These are phyloP conservation scores for Rugonectria rugulosa DNA, from an alignment of 2,329 filamentous ascomycete species.

Conservation along the genomic window DNA sequence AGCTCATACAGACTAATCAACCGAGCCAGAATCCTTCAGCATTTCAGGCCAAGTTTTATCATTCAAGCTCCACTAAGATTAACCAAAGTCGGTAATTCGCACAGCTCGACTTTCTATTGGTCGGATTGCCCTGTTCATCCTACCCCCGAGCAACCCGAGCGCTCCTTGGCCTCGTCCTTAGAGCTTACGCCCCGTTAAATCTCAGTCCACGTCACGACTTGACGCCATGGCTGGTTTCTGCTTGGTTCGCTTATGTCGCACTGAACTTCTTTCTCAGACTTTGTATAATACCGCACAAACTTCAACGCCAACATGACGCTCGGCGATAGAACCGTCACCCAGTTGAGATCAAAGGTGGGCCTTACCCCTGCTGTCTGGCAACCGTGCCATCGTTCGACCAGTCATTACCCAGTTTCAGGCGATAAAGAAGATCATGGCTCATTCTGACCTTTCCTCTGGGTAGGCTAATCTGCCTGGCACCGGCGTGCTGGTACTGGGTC, in stretches of 20 bases:
- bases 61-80: background rate
- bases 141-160: too few relatives aligned
- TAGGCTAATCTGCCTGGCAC: slow-evolving; percentile 22
- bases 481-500: slow-evolving; percentile 22
- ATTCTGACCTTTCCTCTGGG: background rate
- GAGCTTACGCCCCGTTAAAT: background rate
- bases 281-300: too few relatives aligned
- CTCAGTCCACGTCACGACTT: too few relatives aligned
- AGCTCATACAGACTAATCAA: too few relatives aligned
- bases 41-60: background rate
- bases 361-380: background rate
- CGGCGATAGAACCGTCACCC: background rate
- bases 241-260: too few relatives aligned
- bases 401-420: too few relatives aligned
- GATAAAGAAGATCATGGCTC: too few relatives aligned
- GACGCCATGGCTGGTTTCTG: too few relatives aligned
- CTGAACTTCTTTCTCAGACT: too few relatives aligned
- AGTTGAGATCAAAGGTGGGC: slow-evolving; percentile 12
- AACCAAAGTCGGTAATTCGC: slow-evolving; percentile 1
- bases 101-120: background rate
- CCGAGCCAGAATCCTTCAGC: background rate
- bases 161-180: background rate
- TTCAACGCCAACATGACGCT: too few relatives aligned
- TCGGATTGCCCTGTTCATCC: too few relatives aligned
- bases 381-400: too few relatives aligned